These are phyloP conservation scores for Leccinum brunneo-olivaceum DNA, from an alignment of 1,284 basidiomycete genomes.

Conservation along the genomic window DNA sequence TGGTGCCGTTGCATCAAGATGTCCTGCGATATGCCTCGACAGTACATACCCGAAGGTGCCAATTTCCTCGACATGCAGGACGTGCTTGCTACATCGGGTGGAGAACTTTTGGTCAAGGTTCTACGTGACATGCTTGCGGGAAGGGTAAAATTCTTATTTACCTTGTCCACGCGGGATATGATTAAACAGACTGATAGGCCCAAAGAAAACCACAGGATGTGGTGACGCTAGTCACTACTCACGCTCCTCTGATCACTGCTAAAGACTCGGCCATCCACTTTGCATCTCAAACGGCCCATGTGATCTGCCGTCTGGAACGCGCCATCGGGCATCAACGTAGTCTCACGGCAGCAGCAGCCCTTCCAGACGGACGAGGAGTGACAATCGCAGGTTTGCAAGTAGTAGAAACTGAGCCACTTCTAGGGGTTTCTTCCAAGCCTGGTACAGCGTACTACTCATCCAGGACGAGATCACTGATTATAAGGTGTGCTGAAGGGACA, in stretches of 20 bases:
- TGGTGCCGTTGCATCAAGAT: conserved; percentile 39
- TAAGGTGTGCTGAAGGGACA: conserved; percentile 21
- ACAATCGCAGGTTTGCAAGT: conserved; percentile 18
- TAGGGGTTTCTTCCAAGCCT: neutral
- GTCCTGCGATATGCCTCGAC: conserved; percentile 38
- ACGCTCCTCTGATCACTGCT: conserved; percentile 21
- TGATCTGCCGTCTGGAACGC: conserved; percentile 55
- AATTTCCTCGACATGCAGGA: conserved; percentile 56
- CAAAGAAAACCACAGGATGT: conserved; percentile 39
- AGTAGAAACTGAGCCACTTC: conserved; percentile 5
- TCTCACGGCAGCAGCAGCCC: conserved; percentile 38
- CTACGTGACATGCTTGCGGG: conserved; percentile 54
- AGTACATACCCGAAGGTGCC: conserved; percentile 27
- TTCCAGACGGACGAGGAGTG: conserved; percentile 37
- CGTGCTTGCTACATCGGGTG: conserved; percentile 61
- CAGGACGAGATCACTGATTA: conserved; percentile 13
- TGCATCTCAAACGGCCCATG: conserved; percentile 44
- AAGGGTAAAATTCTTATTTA: conserved; percentile 34
- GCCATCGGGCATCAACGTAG: conserved; percentile 45
- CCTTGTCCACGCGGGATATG: neutral
- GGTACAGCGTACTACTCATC: conserved; percentile 19
- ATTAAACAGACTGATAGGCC: conserved; percentile 32
- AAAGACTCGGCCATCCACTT: conserved; percentile 56
- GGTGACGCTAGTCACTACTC: conserved; percentile 34
- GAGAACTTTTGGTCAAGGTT: conserved; percentile 56